Base-by-base conservation (phyloP, 1,284 basidiomycete genomes). In the Sporisorium sorghi region DNA sequence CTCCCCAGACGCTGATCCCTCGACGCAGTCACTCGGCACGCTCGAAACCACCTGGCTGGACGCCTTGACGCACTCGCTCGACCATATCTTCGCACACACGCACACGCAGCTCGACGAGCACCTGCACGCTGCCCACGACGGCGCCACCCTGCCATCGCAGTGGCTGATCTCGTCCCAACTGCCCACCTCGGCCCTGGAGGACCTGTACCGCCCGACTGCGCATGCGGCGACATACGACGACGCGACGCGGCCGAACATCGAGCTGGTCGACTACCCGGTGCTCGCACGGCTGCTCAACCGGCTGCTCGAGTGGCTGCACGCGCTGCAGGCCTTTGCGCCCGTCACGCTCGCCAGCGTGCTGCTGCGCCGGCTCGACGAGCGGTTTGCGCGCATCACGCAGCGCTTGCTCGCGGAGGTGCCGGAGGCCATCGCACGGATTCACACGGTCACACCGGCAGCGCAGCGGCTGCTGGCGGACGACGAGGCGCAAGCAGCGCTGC, bases 281-380 rank as follows among this genome's bases (percentile, higher is more conserved):
- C 30, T 76, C 10, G 64, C 53, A 0, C 52, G 58, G 32, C 52
- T 70, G 30, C 46, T 76, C 33, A 76, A 76, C 24, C 48, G 59
- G 1, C 39, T 73, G 0, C 19, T 73, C 30, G 55, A 40, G 7
- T 62, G 55, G 57, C 46, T 67, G 14, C 70, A 73, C 12, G 74
- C 66, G 11, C 30, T 73, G 4, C 54, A 60, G 11, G 15, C 52
- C 0, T 76, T 73, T 33, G 63, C 71, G 12, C 69, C 72, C 4
- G 17, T 33, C 15, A 47, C 37, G 0, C 42, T 73, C 0, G 30
- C 50, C 3, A 1, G 5, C 0, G 6, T 11, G 0, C 48, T 74
- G 3, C 14, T 56, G 19, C 2, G 21, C 1, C 7, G 10, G 11
- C 55, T 76, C 15, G 58, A 62, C 12, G 1, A 0, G 0, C 57